phyloP scores from a whole-genome alignment of 768 basidiomycete species.

The Termitomyces sp. region DNA sequence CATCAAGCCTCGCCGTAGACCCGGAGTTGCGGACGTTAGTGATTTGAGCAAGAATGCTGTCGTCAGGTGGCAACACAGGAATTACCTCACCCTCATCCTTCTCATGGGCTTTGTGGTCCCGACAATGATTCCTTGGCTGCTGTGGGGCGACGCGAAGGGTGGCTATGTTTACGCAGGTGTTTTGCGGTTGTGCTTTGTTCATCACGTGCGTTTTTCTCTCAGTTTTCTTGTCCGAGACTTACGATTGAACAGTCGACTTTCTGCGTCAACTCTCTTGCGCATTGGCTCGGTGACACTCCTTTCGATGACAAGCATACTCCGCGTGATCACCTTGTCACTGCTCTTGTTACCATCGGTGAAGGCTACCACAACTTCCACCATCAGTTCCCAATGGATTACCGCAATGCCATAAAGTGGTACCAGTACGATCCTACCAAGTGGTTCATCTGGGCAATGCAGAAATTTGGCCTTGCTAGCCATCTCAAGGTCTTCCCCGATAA shows the following conservation, averaged over 20 bases:
- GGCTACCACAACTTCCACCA: conserved; percentile 99
- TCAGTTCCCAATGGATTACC: conserved; percentile 94
- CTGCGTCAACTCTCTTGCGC: conserved; percentile 95
- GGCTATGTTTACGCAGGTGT: conserved; percentile 85
- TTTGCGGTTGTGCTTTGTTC: conserved; percentile 75
- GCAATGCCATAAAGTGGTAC: conserved; percentile 93
- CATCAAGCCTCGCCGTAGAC: conserved; percentile 82
- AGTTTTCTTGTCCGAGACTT: conserved; percentile 3
- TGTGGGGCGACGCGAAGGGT: conserved; percentile 84
- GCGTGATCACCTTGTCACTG: conserved; percentile 84
- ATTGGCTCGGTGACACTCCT: conserved; percentile 91
- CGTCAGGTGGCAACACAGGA: conserved; percentile 82
- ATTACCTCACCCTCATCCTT: conserved; percentile 69
- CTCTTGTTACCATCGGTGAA: conserved; percentile 88
- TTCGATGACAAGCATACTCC: conserved; percentile 97
- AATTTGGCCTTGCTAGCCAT: conserved; percentile 64
- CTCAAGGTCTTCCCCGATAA: conserved; percentile 61
- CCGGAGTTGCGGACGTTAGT: conserved; percentile 85
- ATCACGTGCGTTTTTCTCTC: conserved; percentile 56
- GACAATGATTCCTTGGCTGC: conserved; percentile 68
- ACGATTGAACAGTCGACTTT: conserved; percentile 70
- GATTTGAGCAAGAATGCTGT: conserved; percentile 79
- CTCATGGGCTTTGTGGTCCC: conserved; percentile 70
- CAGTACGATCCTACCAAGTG: conserved; percentile 93
- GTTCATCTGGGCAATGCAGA: conserved; percentile 67